Evolutionary conservation across 768 basidiomycete species (phyloP).

Genomic region (Tulasnella sp.): DNA sequence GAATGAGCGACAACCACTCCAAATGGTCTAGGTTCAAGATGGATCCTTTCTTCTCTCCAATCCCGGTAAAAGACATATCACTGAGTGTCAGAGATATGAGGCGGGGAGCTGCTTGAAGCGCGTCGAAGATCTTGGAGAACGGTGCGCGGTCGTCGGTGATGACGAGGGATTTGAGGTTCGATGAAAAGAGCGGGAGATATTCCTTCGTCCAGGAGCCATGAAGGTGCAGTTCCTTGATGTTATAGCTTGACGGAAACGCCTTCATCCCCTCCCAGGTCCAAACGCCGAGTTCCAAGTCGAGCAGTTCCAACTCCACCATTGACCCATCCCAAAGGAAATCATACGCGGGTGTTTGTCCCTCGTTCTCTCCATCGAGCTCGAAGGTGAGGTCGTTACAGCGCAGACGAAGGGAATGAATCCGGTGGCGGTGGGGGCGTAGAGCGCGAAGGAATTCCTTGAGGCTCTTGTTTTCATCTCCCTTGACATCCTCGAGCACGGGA

Average conservation of each 20-base stretch:
- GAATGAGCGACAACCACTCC: background rate
- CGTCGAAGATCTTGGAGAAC: background rate
- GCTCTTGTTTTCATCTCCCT: background rate
- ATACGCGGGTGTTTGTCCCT: background rate
- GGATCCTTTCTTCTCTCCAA: no score
- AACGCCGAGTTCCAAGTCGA: background rate
- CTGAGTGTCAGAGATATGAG: background rate
- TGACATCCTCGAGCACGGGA: background rate
- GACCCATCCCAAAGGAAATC: background rate
- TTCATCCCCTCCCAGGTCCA: background rate
- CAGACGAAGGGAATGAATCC: background rate
- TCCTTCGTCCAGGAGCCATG: background rate
- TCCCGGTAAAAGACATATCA: background rate
- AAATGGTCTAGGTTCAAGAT: background rate
- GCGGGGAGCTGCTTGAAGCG: background rate
- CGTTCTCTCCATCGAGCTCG: background rate
- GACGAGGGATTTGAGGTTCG: background rate
- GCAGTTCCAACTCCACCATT: background rate
- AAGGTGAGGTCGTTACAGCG: background rate
- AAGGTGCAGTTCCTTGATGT: background rate
- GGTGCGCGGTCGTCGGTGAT: background rate
- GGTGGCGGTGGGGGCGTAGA: background rate
- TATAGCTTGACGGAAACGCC: background rate
- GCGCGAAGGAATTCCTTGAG: background rate
- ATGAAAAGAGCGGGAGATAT: background rate